phyloP scores from a whole-genome alignment of 306 rosid genomes.

The Cajanus cajan region DNA sequence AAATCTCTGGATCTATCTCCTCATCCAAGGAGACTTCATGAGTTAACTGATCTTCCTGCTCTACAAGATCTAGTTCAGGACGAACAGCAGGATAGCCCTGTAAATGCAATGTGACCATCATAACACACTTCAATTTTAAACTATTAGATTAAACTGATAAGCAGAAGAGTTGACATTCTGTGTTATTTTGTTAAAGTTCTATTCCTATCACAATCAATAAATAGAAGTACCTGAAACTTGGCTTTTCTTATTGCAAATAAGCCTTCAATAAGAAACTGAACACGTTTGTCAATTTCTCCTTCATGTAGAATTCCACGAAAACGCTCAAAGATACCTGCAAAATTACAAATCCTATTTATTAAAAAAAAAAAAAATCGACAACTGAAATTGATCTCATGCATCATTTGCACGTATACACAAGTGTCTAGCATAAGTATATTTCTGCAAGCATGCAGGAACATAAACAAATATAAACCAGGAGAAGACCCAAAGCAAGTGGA shows the following conservation, averaged over 20 bases:
- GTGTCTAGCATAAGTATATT: slow-evolving; percentile 2
- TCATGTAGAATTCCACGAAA: slow-evolving; percentile 97
- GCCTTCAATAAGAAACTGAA: slow-evolving; percentile 87
- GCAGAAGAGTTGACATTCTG: background rate
- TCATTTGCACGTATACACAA: background rate
- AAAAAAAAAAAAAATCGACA: background rate
- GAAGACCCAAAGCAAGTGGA: background rate
- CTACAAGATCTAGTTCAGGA: slow-evolving; percentile 54
- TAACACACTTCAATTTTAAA: background rate
- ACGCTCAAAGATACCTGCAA: slow-evolving; percentile 91
- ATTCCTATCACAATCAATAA: background rate
- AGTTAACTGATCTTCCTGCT: slow-evolving; percentile 51
- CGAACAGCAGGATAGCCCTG: slow-evolving; percentile 53
- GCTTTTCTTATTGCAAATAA: slow-evolving; percentile 89
- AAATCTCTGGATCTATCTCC: slow-evolving; percentile 41
- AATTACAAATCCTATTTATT: background rate
- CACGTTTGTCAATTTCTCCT: slow-evolving; percentile 93
- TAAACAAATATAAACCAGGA: background rate
- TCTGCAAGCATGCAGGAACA: background rate
- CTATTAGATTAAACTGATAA: background rate
- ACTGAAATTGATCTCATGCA: background rate
- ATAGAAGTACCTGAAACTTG: slow-evolving; percentile 70
- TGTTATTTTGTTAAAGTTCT: background rate
- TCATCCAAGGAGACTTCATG: slow-evolving; percentile 51
- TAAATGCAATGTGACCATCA: background rate